Percentiles rank a stretch among this genome's conserved stretches.
Conservation (phyloP, 441 rosid species). For the Daphne laureola region DNA sequence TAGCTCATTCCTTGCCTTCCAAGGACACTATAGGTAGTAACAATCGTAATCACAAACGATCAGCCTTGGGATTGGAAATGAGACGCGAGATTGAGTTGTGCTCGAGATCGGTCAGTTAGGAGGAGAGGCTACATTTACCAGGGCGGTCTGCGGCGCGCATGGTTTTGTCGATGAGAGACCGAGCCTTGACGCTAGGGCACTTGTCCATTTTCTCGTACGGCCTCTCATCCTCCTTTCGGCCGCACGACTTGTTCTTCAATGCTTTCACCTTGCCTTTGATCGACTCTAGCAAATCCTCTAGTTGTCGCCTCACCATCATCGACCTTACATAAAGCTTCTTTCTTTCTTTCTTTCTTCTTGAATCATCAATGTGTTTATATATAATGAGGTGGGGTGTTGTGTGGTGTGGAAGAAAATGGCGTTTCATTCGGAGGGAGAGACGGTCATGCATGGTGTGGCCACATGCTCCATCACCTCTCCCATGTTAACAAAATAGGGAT, state of each 20-base stretch:
- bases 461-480: constrained; percentile 1
- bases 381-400: too few species aligned
- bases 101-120: too few species aligned
- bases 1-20: too few species aligned
- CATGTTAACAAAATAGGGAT: too few species aligned
- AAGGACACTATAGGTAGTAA: too few species aligned
- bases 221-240: constrained; percentile 28
- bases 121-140: constrained; percentile 41
- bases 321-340: background rate
- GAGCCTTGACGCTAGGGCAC: constrained; percentile 79
- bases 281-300: constrained; percentile 66
- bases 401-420: too few species aligned
- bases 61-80: too few species aligned
- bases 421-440: background rate
- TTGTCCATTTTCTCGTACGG: constrained; percentile 83
- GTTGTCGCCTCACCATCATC: constrained; percentile 56
- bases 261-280: constrained; percentile 79
- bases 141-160: constrained; percentile 78
- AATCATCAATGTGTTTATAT: too few species aligned
- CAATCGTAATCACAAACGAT: too few species aligned
- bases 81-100: too few species aligned
- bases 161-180: constrained; percentile 70
- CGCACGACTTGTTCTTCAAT: constrained; percentile 24
- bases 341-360: background rate
- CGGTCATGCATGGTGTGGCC: constrained; percentile 36